A percentile compares a stretch with the other conserved stretches of the same genome.
Evolutionary conservation across 805 yeast genomes (phyloP).

Genomic region (Monosporozyma solicola): DNA sequence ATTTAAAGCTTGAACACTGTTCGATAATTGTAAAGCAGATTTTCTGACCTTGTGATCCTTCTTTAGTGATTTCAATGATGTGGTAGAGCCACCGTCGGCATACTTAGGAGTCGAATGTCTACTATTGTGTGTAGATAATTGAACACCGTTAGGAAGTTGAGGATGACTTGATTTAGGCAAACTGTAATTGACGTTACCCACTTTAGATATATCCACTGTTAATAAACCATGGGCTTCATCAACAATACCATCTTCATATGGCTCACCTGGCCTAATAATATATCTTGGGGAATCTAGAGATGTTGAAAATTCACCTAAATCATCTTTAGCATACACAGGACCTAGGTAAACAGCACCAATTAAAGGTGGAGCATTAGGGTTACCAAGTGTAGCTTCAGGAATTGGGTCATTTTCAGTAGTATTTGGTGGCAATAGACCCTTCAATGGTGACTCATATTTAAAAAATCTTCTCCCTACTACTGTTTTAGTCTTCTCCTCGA

Average conservation of each 20-base stretch:
- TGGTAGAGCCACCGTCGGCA: not conserved
- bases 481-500: constrained; percentile 71
- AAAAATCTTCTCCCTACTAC: constrained; percentile 58
- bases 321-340: constrained; percentile 69
- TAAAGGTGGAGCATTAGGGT: constrained; percentile 85
- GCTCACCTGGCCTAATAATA: constrained; percentile 37
- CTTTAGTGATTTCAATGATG: not conserved
- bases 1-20: not conserved
- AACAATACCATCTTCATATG: constrained; percentile 28
- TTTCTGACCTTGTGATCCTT: not conserved
- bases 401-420: constrained; percentile 65
- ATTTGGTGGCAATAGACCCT: constrained; percentile 63
- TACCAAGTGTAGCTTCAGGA: constrained; percentile 77
- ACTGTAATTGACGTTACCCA: not conserved
- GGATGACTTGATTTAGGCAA: constrained; percentile 2
- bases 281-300: constrained; percentile 38
- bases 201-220: not conserved
- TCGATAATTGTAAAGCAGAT: not conserved
- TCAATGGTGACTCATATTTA: constrained; percentile 77
- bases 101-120: constrained; percentile 1
- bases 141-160: not conserved
- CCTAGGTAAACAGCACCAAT: constrained; percentile 84
- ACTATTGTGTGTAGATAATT: not conserved
- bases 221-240: constrained; percentile 28
- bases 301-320: constrained; percentile 66